Evolutionary conservation across 352 stramenopile genomes (phyloP), one percentile per base, ranked within the genome.

Genomic region (Phytophthora fragariae): DNA sequence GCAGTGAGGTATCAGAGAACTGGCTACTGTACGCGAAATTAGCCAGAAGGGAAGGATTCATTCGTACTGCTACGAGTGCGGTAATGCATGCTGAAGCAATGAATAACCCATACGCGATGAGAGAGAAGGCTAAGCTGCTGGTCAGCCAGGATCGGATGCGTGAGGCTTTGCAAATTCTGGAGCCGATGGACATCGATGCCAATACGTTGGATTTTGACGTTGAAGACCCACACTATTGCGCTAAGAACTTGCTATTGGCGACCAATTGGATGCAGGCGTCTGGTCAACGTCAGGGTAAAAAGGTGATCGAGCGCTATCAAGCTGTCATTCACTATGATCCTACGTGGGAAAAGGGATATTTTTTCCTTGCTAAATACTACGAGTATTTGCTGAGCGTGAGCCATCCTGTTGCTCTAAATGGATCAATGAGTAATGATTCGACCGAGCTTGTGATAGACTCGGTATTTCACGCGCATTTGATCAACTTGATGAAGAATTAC

Each of bases 231-330:
- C 85, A 90, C 44, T 89, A 89, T 39, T 88, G 81, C 73, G 93
- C 93, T 37, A 97, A 97, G 33, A 94, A 90, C 33, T 75, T 99
- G 21, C 83, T 99, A 6, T 83, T 98, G 44, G 89, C 96, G 10
- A 99, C 97, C 1, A 97, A 98, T 60, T 99, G 97, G 96, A 98
- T 99, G 84, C 94, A 98, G 72, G 93, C 97, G 62, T 97, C 89
- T 19, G 96, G 97, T 0, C 84, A 99, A 65, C 95, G 98, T 59
- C 95, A 98, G 79, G 95, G 92, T 4, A 88, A 89, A 58, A 97
- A 98, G 75, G 94, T 99, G 24, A 93, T 98, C 14, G 81, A 97
- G 62, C 83, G 97, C 37, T 99, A 99, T 75, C 76, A 97, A 79
- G 91, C 97, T 27, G 94, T 99, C 31, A 95, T 99, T 68, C 91